A percentile compares a stretch with the other conserved stretches of the same genome.
Evolutionary conservation across 208 protist species (phyloP).

Genomic region (Leishmania major): DNA sequence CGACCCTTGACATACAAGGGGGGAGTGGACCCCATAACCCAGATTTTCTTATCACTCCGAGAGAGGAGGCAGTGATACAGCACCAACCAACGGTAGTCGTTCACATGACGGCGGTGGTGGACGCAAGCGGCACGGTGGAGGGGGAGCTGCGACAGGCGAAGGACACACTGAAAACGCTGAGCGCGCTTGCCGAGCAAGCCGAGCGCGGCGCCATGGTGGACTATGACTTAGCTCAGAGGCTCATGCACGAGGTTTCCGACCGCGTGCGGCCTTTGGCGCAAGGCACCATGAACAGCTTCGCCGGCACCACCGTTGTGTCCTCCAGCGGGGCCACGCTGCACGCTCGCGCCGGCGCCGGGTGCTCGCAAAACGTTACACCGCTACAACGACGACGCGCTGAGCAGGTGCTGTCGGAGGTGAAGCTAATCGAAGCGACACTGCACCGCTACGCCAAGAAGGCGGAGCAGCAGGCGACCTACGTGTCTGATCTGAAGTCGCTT

Average conservation of each 20-base stretch:
- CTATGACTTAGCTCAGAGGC: conserved; percentile 21
- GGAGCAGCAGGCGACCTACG: conserved; percentile 39
- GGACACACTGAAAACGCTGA: conserved; percentile 38
- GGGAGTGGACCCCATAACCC: not conserved
- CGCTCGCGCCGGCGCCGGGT: conserved; percentile 13
- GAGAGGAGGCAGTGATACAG: not conserved
- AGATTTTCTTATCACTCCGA: not conserved
- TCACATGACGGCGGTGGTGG: conserved; percentile 2
- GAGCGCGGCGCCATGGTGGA: conserved; percentile 47
- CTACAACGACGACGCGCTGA: conserved; percentile 65
- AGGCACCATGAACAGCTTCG: conserved; percentile 24
- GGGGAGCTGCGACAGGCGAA: conserved; percentile 52
- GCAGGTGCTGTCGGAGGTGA: conserved; percentile 68
- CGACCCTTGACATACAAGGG: not conserved
- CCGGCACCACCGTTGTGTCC: conserved; percentile 21
- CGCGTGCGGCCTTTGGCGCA: conserved; percentile 36
- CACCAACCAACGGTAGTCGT: not conserved
- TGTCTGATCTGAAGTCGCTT: conserved; percentile 49
- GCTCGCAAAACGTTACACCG: conserved; percentile 38
- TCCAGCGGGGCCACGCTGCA: conserved; percentile 13
- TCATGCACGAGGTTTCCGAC: conserved; percentile 24
- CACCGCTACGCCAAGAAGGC: conserved; percentile 42
- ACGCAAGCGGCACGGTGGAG: conserved; percentile 38
- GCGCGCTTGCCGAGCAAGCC: conserved; percentile 39
- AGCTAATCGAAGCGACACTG: conserved; percentile 52